A percentile compares a stretch with the other conserved stretches of the same genome.
These are phyloP conservation scores for Glomus cerebriforme DNA, from an alignment of 192 early-diverging fungal genomes.

Conservation along the genomic window DNA sequence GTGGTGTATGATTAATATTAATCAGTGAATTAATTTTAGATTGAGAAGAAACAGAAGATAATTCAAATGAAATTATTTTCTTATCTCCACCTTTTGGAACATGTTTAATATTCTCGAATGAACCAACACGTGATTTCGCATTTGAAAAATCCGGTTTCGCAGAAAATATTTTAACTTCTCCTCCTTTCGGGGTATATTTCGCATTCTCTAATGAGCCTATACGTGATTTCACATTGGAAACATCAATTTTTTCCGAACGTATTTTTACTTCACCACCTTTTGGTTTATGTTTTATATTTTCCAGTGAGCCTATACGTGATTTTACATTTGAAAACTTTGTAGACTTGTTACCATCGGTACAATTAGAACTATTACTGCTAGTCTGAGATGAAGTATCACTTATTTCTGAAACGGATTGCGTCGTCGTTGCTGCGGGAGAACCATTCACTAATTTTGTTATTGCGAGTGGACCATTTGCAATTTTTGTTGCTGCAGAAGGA, in stretches of 20 bases:
- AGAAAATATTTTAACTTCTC: constrained; percentile 36
- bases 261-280: constrained; percentile 43
- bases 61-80: constrained; percentile 36
- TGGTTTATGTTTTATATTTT: constrained; percentile 50
- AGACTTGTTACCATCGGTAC: constrained; percentile 26
- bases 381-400: constrained; percentile 32
- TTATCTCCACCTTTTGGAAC: constrained; percentile 41
- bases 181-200: constrained; percentile 46
- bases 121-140: constrained; percentile 46
- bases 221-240: constrained; percentile 43
- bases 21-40: constrained; percentile 41
- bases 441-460: too few species aligned
- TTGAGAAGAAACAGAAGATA: not conserved
- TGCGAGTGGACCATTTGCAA: too few species aligned
- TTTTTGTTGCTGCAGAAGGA: too few species aligned
- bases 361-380: constrained; percentile 23
- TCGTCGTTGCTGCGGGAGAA: too few species aligned
- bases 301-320: constrained; percentile 48
- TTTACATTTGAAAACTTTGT: constrained; percentile 35
- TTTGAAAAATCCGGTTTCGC: constrained; percentile 32
- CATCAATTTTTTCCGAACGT: constrained; percentile 37
- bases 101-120: constrained; percentile 42
- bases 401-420: too few species aligned
- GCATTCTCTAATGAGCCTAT: constrained; percentile 49
- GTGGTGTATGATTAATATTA: constrained; percentile 45